Percentiles rank a stretch among this genome's conserved stretches.
phyloP scores from a whole-genome alignment of 2,329 filamentous ascomycete species.

The Penicillium sp. region DNA sequence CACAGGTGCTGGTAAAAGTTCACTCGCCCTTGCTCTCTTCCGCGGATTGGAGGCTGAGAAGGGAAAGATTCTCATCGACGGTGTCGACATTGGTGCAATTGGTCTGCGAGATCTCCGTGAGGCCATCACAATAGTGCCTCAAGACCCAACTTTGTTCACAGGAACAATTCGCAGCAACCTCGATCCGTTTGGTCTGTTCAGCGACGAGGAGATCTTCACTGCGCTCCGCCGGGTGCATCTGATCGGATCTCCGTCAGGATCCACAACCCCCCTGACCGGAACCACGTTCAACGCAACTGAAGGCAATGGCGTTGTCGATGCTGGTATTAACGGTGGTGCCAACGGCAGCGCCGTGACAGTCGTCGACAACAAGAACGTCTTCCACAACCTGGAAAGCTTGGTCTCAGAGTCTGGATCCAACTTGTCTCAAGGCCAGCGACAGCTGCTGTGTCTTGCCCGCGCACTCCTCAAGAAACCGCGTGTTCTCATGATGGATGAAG shows the following conservation, averaged over 20 bases:
- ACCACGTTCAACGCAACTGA: conserved; percentile 30
- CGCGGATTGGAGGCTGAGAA: conserved; percentile 86
- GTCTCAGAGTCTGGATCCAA: conserved; percentile 92
- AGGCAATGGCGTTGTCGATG: conserved; percentile 14
- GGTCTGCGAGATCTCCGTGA: conserved; percentile 91
- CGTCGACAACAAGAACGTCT: conserved; percentile 87
- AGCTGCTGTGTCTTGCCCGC: conserved; percentile 88
- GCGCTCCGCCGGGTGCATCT: conserved; percentile 86
- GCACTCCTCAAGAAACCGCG: conserved; percentile 88
- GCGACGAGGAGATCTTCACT: conserved; percentile 85
- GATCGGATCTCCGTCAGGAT: conserved; percentile 52
- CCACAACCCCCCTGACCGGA: conserved; percentile 34
- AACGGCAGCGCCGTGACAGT: conserved; percentile 18
- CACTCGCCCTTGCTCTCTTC: conserved; percentile 88
- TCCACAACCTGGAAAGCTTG: conserved; percentile 78
- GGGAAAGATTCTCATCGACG: conserved; percentile 87
- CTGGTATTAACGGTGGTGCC: not conserved
- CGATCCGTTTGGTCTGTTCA: conserved; percentile 86
- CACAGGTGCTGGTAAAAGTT: conserved; percentile 96
- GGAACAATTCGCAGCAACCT: conserved; percentile 90
- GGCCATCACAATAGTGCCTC: conserved; percentile 94
- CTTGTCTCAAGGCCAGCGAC: conserved; percentile 91
- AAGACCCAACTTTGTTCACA: conserved; percentile 89
- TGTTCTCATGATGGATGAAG: conserved; percentile 98
- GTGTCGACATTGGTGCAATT: conserved; percentile 84